A percentile compares a stretch with the other conserved stretches of the same genome.
phyloP scores from a whole-genome alignment of 768 basidiomycete genomes.

The Naganishia onofrii region DNA sequence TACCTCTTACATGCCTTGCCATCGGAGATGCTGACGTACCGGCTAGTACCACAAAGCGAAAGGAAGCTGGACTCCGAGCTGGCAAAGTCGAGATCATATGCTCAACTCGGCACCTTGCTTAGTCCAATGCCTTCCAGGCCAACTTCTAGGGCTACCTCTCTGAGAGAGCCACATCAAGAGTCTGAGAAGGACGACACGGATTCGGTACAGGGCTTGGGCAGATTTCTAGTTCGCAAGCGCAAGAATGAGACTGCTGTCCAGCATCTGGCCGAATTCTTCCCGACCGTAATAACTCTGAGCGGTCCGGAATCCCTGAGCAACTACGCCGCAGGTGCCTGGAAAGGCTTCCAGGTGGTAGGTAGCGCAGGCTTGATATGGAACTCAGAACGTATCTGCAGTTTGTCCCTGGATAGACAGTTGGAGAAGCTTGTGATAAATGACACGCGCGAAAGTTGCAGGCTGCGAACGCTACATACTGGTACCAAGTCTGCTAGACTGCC shows the following conservation, averaged over 20 bases:
- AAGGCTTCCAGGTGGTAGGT: not conserved
- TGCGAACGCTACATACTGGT: not conserved
- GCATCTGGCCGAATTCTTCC: slow-evolving; percentile 14
- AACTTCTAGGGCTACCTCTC: not conserved
- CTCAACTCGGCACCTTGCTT: slow-evolving; percentile 8
- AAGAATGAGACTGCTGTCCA: slow-evolving; percentile 2
- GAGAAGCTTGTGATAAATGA: not conserved
- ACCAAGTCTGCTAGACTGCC: too few relatives aligned
- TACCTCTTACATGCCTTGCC: slow-evolving; percentile 3
- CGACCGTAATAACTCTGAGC: slow-evolving; percentile 5
- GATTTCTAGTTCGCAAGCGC: slow-evolving; percentile 17
- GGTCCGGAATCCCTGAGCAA: not conserved
- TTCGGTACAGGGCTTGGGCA: not conserved
- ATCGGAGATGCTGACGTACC: not conserved
- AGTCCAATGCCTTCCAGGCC: slow-evolving; percentile 13
- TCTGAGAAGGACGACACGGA: not conserved
- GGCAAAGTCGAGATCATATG: slow-evolving; percentile 6
- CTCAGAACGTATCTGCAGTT: not conserved
- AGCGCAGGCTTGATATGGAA: not conserved
- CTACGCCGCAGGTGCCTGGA: not conserved
- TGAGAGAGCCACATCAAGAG: not conserved
- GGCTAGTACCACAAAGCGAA: not conserved
- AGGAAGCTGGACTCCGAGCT: slow-evolving; percentile 1
- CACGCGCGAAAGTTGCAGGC: too few relatives aligned
- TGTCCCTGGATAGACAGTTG: not conserved